Evolutionary conservation across 805 yeast genomes (phyloP), one percentile per base, ranked within the genome.

Genomic region (Yamadazyma ubonensis): DNA sequence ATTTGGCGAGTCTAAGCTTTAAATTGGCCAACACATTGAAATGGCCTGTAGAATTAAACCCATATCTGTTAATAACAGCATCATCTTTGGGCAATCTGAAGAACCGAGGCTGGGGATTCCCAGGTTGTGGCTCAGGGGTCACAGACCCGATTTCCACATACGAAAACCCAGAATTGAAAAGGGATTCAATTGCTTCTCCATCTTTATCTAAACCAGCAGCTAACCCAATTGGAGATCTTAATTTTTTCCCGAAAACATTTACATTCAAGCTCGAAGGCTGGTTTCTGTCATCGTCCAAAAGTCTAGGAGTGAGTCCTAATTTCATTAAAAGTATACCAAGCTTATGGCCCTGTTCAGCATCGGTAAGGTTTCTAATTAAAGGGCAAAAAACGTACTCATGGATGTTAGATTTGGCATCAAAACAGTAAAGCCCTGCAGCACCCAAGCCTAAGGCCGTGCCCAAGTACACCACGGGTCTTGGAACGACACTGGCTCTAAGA

Each of bases 191-290:
- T 15, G 87, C 96, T 55, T 88, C 95, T 38, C 87, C 98, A 54
- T 90, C 83, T 65, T 91, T 91, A 62, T 91, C 98, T 48, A 91
- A 75, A 9, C 98, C 98, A 18, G 98, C 98, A 36, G 98, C 97
- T 52, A 90, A 73, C 10, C 97, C 97, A 36, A 91, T 70, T 17
- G 98, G 97, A 41, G 83, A 81, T 15, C 73, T 72, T 56, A 91
- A 65, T 40, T 70, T 74, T n/a, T 61, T 63, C 6, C 87, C 88
- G 57, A 86, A 86, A 0, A 83, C 82, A 29, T 71, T 58, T 15
- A 83, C 88, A 11, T 73, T 65, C 46, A 86, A 67, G 3, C 65
- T 59, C n/a, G 57, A 59, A 17, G 45, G 48, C 29, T 53, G 57
- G 43, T 76, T 79, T 42, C 71, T 77, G 23, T 65, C 59, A 44